Evolutionary conservation across 768 basidiomycete species (phyloP).

Genomic region (Suillus hirtellus): DNA sequence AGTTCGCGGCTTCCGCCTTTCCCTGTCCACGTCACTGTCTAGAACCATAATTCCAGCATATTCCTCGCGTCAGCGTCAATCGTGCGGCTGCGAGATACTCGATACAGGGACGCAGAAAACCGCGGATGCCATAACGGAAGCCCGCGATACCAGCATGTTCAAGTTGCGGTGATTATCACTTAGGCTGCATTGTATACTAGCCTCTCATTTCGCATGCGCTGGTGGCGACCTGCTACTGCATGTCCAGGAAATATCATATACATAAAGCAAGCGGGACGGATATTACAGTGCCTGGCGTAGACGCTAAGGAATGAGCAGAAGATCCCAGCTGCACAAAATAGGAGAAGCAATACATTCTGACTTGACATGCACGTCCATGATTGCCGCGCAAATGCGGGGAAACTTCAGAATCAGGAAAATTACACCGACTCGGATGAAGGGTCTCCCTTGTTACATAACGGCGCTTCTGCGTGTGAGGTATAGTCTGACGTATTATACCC

Average conservation of each 20-base stretch:
- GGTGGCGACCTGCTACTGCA: not conserved
- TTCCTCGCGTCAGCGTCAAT: constrained; percentile 17
- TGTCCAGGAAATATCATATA: not conserved
- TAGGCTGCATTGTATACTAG: not conserved
- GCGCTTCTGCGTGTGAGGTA: not conserved
- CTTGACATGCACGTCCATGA: constrained; percentile 2
- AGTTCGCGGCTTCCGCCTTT: constrained; percentile 14
- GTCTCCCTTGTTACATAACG: constrained; percentile 2
- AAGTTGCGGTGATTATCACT: constrained; percentile 4
- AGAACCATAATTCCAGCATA: constrained; percentile 13
- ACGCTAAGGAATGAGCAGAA: too few species aligned
- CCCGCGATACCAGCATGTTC: constrained; percentile 6
- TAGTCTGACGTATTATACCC: not conserved
- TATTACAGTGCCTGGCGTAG: not conserved
- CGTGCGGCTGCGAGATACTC: constrained; percentile 22
- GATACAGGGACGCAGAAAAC: constrained; percentile 18
- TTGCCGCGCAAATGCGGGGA: constrained; percentile 23
- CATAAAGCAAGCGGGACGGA: not conserved
- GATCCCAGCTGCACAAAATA: not conserved
- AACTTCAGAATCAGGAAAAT: constrained; percentile 7
- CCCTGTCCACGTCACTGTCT: constrained; percentile 17
- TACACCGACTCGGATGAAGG: not conserved
- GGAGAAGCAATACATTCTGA: not conserved
- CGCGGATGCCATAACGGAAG: constrained; percentile 16
- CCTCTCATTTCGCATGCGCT: not conserved